Evolutionary conservation across 148 eudicot species (phyloP), one percentile per base, ranked within the genome.

Genomic region (Talinum fruticosum): DNA sequence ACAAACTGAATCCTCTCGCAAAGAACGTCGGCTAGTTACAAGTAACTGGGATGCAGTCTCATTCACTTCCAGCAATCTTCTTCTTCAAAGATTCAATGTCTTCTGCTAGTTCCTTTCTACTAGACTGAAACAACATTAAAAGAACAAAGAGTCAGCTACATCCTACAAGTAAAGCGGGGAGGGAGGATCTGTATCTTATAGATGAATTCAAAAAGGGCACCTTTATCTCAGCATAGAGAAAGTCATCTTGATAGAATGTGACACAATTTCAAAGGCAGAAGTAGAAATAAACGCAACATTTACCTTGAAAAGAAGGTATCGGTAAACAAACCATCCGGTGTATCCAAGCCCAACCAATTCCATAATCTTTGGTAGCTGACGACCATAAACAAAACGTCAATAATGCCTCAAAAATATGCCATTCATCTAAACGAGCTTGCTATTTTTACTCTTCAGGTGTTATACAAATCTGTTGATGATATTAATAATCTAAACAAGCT

Each of bases 291-390:
- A 10, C 47, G 12, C 15, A 68, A 78, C 59, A 18, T 24, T 78
- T 85, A 96, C 99, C 99, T 96, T 93, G 91, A 96, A 96, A 64
- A 96, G 97, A 75, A 96, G 98, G 82, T 96, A 96, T 29, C 97
- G 97, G 90, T 96, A 96, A 74, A 96, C 99, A 83, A 96, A 96
- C 99, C 99, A 96, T 81, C 98, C 98, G 0, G 97, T 88, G 84
- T 96, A 96, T 83, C 98, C 98, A 77, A 96, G 99, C 62, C 99
- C 99, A 66, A 96, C 99, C 90, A 96, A 84, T 84, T 96, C 99
- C 99, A 96, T 72, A 85, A 96, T 75, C 90, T 96, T 96, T 18
- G 99, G 99, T 75, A 96, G 98, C 99, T 96, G 89, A 72, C 37
- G 37, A 62, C 33, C 32, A 82, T 35, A 71, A 37, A 69, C 38